Evolutionary conservation across 202 grass and related monocot species (phyloP).

Genomic region (Cymbopogon flexuosus): DNA sequence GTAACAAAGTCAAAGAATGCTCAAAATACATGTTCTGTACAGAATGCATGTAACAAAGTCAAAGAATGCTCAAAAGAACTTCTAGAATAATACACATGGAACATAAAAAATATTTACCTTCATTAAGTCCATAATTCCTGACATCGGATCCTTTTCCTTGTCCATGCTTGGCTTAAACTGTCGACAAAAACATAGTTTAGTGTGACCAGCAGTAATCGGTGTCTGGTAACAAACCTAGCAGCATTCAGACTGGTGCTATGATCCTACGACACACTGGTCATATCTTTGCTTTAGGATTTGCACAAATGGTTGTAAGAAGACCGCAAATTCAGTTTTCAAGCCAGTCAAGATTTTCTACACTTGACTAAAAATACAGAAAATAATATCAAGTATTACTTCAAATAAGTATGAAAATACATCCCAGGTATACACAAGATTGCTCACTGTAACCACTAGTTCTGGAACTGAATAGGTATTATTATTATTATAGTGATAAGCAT

Average conservation of each 20-base stretch:
- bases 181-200: conserved; percentile 16
- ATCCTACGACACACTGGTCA: not conserved
- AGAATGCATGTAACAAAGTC: not conserved
- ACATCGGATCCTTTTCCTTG: conserved; percentile 84
- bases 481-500: not conserved
- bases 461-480: not conserved
- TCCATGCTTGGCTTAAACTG: conserved; percentile 66
- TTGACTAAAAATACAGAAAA: not conserved
- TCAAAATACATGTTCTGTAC: not conserved
- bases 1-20: not conserved
- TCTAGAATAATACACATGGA: not conserved
- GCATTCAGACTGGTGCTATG: not conserved
- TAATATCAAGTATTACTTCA: not conserved
- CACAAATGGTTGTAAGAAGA: not conserved
- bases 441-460: not conserved
- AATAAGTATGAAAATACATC: not conserved
- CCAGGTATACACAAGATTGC: not conserved
- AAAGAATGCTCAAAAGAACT: not conserved
- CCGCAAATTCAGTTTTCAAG: not conserved
- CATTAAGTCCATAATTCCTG: conserved; percentile 92
- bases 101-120: conserved; percentile 42
- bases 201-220: not conserved
- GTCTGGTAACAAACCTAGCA: not conserved
- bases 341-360: not conserved
- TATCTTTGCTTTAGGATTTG: not conserved